Conservation (phyloP, 495 filamentous ascomycete species). For the Echria macrotheca region DNA sequence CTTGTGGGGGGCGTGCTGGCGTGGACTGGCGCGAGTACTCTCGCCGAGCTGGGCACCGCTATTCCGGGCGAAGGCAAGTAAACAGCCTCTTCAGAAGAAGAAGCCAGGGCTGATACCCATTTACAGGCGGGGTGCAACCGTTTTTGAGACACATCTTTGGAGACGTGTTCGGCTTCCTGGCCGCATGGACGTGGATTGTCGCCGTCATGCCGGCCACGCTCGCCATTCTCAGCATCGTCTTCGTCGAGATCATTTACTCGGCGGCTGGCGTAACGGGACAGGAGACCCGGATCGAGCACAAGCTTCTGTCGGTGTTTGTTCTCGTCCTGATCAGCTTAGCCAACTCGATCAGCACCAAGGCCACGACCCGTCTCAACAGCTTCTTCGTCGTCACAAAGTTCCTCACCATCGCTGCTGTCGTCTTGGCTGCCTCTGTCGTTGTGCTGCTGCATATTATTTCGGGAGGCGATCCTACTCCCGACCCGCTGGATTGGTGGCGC, state of each 20-base stretch:
- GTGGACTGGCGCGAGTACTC: constrained; percentile 50
- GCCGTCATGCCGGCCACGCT: constrained; percentile 53
- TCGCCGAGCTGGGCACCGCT: constrained; percentile 51
- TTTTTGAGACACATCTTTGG: constrained; percentile 53
- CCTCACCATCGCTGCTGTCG: constrained; percentile 38
- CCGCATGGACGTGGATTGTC: constrained; percentile 55
- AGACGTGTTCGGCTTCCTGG: constrained; percentile 48
- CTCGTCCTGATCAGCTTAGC: constrained; percentile 41
- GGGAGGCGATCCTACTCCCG: constrained; percentile 32
- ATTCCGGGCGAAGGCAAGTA: constrained; percentile 36
- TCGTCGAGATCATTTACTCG: constrained; percentile 51
- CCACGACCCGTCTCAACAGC: constrained; percentile 48
- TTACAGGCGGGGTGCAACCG: constrained; percentile 45
- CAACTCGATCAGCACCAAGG: constrained; percentile 53
- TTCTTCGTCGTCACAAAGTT: constrained; percentile 52
- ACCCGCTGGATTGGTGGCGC: constrained; percentile 42
- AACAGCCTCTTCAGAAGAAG: no score
- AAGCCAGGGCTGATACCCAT: no score
- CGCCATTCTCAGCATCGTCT: constrained; percentile 55
- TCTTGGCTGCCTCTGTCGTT: constrained; percentile 44
- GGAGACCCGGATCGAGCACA: constrained; percentile 37
- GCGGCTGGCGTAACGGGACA: constrained; percentile 39
- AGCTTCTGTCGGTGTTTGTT: constrained; percentile 43
- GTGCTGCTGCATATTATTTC: constrained; percentile 29
- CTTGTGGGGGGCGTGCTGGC: constrained; percentile 48